Conservation (phyloP, 495 filamentous ascomycete species). For the Cairneyella variabilis region DNA sequence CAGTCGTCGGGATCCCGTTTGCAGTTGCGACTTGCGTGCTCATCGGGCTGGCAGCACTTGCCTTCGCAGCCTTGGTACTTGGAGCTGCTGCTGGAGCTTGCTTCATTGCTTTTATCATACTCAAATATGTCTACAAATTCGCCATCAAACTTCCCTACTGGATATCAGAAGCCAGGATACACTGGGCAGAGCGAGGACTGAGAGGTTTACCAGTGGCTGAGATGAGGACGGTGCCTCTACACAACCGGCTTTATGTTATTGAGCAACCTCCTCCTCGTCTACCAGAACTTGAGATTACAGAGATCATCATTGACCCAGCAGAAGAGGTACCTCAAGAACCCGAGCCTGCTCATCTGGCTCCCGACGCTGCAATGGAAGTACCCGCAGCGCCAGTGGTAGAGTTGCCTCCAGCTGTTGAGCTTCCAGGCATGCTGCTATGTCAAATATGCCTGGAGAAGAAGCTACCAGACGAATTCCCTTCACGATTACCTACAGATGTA, state of each 20-base stretch:
- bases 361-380: background rate
- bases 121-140: background rate
- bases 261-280: background rate
- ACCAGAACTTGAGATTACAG: too few species aligned
- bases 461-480: conserved; percentile 1
- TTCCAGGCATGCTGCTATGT: conserved; percentile 9
- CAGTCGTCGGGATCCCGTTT: conserved; percentile 14
- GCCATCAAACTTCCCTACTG: background rate
- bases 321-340: background rate
- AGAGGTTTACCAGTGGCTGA: background rate
- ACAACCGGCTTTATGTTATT: background rate
- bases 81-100: background rate
- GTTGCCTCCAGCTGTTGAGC: background rate
- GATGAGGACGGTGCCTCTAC: background rate
- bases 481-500: background rate
- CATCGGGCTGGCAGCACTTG: conserved; percentile 3
- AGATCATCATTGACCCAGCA: too few species aligned
- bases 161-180: background rate
- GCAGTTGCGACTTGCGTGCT: conserved; percentile 12
- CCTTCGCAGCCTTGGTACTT: conserved; percentile 1
- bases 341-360: background rate
- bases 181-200: background rate
- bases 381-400: background rate
- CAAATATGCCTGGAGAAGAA: conserved; percentile 14
- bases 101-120: background rate